Evolutionary conservation across 2,329 filamentous ascomycete species (phyloP).

Genomic region (Fusarium siculi): DNA sequence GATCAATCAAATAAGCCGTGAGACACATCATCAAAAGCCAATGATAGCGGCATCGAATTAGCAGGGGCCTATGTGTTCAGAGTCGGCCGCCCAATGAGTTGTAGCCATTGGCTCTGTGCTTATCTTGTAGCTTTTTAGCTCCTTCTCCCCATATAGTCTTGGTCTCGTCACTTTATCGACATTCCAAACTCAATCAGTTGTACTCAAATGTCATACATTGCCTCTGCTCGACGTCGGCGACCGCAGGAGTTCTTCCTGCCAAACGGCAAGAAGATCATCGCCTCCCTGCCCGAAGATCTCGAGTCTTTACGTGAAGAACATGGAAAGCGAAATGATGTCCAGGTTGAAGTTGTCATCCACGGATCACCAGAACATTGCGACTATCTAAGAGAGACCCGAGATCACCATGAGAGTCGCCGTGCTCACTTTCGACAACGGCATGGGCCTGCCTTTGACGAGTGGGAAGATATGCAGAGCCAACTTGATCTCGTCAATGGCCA

Average conservation of each 20-base stretch:
- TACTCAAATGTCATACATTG: conserved; percentile 36
- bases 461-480: conserved; percentile 65
- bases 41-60: conserved; percentile 33
- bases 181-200: not conserved
- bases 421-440: conserved; percentile 60
- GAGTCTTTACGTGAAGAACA: conserved; percentile 59
- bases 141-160: conserved; percentile 10
- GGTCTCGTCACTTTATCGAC: not conserved
- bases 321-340: conserved; percentile 43
- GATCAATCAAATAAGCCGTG: conserved; percentile 19
- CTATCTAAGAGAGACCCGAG: conserved; percentile 61
- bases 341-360: conserved; percentile 68
- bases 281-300: conserved; percentile 67
- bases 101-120: conserved; percentile 13
- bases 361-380: conserved; percentile 60
- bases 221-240: conserved; percentile 47
- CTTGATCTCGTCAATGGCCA: conserved; percentile 63
- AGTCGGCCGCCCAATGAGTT: conserved; percentile 31
- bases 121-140: conserved; percentile 30
- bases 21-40: conserved; percentile 41
- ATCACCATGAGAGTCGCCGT: conserved; percentile 62
- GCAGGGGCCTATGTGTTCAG: conserved; percentile 29
- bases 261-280: conserved; percentile 65
- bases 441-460: conserved; percentile 63
- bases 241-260: conserved; percentile 66